Evolutionary conservation across 2,329 filamentous ascomycete genomes (phyloP).

Genomic region (Pseudogymnoascus verrucosus): DNA sequence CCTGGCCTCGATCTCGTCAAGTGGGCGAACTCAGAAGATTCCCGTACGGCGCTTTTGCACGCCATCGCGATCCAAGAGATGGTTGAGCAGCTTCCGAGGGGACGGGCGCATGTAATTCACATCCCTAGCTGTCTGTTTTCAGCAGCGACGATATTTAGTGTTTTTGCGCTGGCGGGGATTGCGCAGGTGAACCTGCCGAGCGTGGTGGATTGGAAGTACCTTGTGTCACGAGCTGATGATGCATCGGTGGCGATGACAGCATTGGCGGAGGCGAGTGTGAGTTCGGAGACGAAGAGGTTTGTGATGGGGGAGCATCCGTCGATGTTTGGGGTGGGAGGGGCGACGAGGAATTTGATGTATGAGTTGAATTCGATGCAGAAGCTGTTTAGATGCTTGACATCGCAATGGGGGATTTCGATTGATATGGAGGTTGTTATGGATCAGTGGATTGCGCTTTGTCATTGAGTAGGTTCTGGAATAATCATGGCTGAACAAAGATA

Average conservation of each 20-base stretch:
- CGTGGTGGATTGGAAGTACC: slow-evolving; percentile 35
- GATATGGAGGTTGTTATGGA: slow-evolving; percentile 38
- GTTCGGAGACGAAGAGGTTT: slow-evolving; percentile 33
- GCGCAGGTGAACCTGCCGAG: slow-evolving; percentile 32
- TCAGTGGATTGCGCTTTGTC: slow-evolving; percentile 36
- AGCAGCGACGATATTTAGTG: slow-evolving; percentile 35
- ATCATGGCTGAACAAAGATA: not conserved
- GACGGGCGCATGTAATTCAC: slow-evolving; percentile 37
- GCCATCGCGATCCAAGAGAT: slow-evolving; percentile 39
- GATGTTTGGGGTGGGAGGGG: slow-evolving; percentile 19
- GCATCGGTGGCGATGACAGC: slow-evolving; percentile 19
- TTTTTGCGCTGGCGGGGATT: slow-evolving; percentile 32
- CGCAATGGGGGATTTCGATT: slow-evolving; percentile 38
- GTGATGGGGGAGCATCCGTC: slow-evolving; percentile 26
- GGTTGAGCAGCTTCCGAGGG: slow-evolving; percentile 36
- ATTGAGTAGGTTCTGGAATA: slow-evolving; percentile 20
- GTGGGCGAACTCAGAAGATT: slow-evolving; percentile 33
- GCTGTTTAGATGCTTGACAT: slow-evolving; percentile 35
- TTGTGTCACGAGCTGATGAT: slow-evolving; percentile 25
- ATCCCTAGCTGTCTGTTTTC: slow-evolving; percentile 38
- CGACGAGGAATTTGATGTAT: slow-evolving; percentile 35
- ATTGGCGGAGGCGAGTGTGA: slow-evolving; percentile 17
- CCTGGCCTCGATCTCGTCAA: slow-evolving; percentile 30
- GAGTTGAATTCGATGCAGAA: slow-evolving; percentile 40
- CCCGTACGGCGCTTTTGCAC: slow-evolving; percentile 34